Conservation (phyloP, 352 stramenopile genomes). For the Pythium aristosporum region DNA sequence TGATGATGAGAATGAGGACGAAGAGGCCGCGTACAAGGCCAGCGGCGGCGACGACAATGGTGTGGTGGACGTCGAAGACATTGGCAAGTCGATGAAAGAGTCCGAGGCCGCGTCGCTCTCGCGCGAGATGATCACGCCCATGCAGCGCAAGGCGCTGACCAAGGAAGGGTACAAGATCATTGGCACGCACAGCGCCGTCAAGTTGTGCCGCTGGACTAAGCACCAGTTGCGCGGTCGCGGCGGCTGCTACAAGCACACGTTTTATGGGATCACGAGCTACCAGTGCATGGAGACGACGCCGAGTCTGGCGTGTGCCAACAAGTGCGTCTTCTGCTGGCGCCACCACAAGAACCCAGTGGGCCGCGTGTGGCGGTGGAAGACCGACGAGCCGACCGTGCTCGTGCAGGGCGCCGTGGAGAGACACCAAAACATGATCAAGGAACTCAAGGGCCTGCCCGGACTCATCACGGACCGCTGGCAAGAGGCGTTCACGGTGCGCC, state of each 20-base stretch:
- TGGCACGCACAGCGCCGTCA: conserved; percentile 97
- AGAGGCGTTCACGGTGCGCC: conserved; percentile 94
- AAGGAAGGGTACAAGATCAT: conserved; percentile 99
- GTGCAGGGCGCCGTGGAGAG: conserved; percentile 91
- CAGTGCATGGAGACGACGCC: conserved; percentile 99
- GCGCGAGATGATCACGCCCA: conserved; percentile 94
- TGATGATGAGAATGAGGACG: conserved; percentile 62
- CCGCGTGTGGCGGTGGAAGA: conserved; percentile 98
- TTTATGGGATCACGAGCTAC: conserved; percentile 99
- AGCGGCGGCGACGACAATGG: conserved; percentile 37
- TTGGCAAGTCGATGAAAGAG: conserved; percentile 87
- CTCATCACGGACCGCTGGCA: conserved; percentile 94
- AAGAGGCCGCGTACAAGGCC: conserved; percentile 17
- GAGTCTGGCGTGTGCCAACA: conserved; percentile 97
- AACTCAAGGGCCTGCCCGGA: conserved; percentile 94
- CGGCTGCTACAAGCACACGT: conserved; percentile 99
- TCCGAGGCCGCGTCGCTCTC: conserved; percentile 64
- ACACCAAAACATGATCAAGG: conserved; percentile 94
- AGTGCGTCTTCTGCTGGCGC: conserved; percentile 98
- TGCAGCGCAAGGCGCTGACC: conserved; percentile 92
- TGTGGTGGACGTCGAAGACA: conserved; percentile 85
- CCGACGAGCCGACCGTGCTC: conserved; percentile 94
- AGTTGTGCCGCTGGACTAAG: conserved; percentile 99
- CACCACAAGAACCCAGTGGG: conserved; percentile 99
- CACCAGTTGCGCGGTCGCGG: conserved; percentile 95